Evolutionary conservation across 805 yeast species (phyloP), one percentile per base, ranked within the genome.

Genomic region (Kuraishia piskuri): DNA sequence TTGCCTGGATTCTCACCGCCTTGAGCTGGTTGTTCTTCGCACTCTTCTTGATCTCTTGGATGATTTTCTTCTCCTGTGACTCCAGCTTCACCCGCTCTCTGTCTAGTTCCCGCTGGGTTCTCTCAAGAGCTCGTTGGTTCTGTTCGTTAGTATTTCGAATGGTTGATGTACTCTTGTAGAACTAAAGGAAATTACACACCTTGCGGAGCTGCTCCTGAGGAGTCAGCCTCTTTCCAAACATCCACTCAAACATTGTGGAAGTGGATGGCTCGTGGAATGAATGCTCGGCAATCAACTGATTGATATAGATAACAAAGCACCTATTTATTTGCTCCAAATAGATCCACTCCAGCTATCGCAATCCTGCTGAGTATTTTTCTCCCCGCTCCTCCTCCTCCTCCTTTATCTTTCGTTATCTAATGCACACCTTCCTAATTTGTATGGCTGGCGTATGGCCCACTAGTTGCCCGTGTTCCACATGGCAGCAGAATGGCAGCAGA

Each of bases 171-270:
- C n/a, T n/a, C n/a, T n/a, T n/a, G n/a, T n/a, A n/a, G n/a, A n/a
- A n/a, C n/a, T n/a, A n/a, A n/a, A n/a, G n/a, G n/a, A n/a, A n/a
- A n/a, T 31, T 10, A 63, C 75, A 52, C 62, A 74, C 79, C 63
- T 83, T 92, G 58, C 97, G 83, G 66, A 94, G 80, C 67, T 90
- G 79, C 71, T 94, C 99, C 66, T 91, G 97, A 10, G 99, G 98
- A 50, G 98, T 90, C 57, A 87, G 72, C 65, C 86, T 81, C 76
- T 90, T 88, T 9, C 99, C 99, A 71, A 94, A 94, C 24, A 88
- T 90, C 98, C 98, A 94, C 63, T 91, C 96, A 59, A 94, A 80
- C 61, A 86, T 50, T 24, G 49, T 20, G 23, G 26, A 19, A 12
- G n/a, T n/a, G n/a, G n/a, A n/a, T n/a, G n/a, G n/a, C n/a, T n/a